phyloP scores from a whole-genome alignment of 2,329 filamentous ascomycete genomes.

The Cylindrodendrum hubeiense region DNA sequence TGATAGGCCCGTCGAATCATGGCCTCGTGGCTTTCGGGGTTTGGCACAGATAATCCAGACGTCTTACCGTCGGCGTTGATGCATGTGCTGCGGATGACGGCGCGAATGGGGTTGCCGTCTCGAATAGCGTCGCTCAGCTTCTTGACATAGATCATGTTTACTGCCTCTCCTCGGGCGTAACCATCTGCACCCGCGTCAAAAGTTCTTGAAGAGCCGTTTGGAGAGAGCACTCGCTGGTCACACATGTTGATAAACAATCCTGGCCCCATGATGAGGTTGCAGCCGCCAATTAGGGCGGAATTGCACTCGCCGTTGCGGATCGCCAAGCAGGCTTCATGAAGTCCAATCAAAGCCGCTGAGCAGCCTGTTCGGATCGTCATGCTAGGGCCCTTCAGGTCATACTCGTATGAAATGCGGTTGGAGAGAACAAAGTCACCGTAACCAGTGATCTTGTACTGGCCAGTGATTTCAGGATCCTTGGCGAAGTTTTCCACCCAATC shows the following conservation, averaged over 20 bases:
- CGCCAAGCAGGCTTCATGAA: conserved; percentile 49
- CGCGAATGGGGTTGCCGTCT: conserved; percentile 55
- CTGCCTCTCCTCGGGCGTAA: conserved; percentile 61
- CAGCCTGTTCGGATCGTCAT: conserved; percentile 52
- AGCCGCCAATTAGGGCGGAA: conserved; percentile 48
- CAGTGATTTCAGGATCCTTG: conserved; percentile 9
- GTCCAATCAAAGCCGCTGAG: conserved; percentile 45
- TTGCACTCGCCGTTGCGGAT: conserved; percentile 43
- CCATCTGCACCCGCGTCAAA: conserved; percentile 59
- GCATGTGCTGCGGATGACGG: conserved; percentile 48
- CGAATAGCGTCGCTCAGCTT: conserved; percentile 56
- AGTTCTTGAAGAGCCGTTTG: conserved; percentile 41
- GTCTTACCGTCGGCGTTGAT: conserved; percentile 55
- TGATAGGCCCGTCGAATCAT: conserved; percentile 56
- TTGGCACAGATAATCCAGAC: conserved; percentile 56
- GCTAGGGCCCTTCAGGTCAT: conserved; percentile 25
- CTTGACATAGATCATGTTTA: conserved; percentile 57
- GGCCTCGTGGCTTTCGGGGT: conserved; percentile 47
- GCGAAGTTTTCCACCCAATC: not conserved
- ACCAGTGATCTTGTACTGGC: not conserved
- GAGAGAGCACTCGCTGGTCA: conserved; percentile 42
- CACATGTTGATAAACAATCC: conserved; percentile 35
- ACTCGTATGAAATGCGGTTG: not conserved
- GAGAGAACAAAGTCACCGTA: not conserved
- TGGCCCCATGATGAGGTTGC: conserved; percentile 51